Evolutionary conservation across 345 rosid genomes (phyloP).

Genomic region (Litchi chinensis): DNA sequence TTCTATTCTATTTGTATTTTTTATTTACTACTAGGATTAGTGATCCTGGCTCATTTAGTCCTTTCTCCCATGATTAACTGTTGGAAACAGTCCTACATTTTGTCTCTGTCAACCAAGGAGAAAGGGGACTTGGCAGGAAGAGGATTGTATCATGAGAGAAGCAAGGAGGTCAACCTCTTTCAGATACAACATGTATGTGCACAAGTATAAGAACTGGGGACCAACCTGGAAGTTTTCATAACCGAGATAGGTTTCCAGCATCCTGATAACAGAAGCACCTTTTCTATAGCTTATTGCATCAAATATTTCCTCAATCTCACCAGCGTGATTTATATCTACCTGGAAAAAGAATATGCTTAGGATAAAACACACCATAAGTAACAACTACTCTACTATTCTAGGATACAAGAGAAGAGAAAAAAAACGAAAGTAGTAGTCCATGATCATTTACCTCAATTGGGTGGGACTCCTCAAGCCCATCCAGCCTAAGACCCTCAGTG

Average conservation of each 20-base stretch:
- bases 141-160: no score
- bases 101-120: no score
- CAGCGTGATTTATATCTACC: conserved; percentile 92
- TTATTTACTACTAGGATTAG: no score
- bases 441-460: conserved; percentile 78
- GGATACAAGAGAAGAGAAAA: background rate
- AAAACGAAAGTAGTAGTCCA: background rate
- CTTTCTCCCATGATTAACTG: no score
- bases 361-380: conserved; percentile 6
- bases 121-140: no score
- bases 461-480: conserved; percentile 94
- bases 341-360: conserved; percentile 27
- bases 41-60: no score
- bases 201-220: conserved; percentile 7
- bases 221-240: conserved; percentile 90
- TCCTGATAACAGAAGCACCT: conserved; percentile 92
- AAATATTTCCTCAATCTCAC: conserved; percentile 89
- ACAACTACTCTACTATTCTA: background rate
- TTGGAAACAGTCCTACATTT: no score
- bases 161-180: no score
- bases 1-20: no score
- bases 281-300: conserved; percentile 92
- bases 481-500: conserved; percentile 83
- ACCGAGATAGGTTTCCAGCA: conserved; percentile 97
- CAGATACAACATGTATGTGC: background rate